Conservation (phyloP, 768 basidiomycete species). For the Fomitopsis pulvina region DNA sequence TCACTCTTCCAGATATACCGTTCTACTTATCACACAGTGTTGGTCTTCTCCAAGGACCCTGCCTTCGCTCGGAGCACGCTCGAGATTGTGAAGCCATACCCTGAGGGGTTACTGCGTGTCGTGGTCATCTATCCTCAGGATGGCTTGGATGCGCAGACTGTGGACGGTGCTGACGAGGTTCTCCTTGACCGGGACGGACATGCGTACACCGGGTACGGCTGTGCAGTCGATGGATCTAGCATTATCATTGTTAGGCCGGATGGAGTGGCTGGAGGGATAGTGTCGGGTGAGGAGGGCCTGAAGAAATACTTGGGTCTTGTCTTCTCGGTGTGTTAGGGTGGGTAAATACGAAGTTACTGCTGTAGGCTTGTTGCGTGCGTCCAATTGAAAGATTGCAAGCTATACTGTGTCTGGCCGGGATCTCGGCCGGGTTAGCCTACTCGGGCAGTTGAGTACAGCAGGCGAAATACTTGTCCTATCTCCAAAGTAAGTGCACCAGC, state of each 20-base stretch:
- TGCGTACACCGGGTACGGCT: constrained; percentile 2
- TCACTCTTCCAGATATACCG: constrained; percentile 23
- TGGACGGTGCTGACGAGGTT: neutral
- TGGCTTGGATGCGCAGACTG: neutral
- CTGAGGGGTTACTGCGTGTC: neutral
- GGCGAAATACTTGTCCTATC: too few relatives aligned
- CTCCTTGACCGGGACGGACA: constrained; percentile 2
- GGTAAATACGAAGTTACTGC: too few relatives aligned
- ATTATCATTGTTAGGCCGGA: constrained; percentile 3
- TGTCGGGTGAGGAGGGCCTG: neutral
- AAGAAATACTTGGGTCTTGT: neutral
- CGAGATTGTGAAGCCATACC: neutral
- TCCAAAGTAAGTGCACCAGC: too few relatives aligned
- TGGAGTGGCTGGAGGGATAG: constrained; percentile 3
- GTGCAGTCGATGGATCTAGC: neutral
- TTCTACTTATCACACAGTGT: constrained; percentile 21
- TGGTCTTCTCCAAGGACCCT: constrained; percentile 21
- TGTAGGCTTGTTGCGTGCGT: too few relatives aligned
- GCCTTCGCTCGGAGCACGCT: neutral
- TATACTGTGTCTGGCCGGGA: too few relatives aligned
- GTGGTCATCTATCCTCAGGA: neutral
- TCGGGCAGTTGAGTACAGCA: too few relatives aligned
- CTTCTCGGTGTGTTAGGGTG: too few relatives aligned
- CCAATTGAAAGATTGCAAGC: too few relatives aligned
- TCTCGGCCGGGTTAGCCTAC: too few relatives aligned